Conservation (phyloP, 768 basidiomycete species). For the Erythrobasidium yunnanense region DNA sequence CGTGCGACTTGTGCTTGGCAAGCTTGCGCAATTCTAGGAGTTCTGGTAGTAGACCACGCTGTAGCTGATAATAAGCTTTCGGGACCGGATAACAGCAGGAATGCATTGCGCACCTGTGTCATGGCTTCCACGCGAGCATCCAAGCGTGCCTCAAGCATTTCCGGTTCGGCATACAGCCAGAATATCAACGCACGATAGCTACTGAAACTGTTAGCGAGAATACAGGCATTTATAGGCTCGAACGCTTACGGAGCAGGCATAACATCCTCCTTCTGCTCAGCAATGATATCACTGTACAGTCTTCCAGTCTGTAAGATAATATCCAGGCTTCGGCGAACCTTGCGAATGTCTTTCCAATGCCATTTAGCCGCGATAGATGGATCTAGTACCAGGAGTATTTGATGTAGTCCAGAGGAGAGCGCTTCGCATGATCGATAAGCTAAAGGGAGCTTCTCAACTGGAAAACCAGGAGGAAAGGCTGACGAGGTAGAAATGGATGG, state of each 20-base stretch:
- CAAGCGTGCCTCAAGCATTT: constrained; percentile 55
- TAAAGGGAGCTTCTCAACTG: constrained; percentile 28
- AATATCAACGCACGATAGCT: constrained; percentile 73
- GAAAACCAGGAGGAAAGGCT: constrained; percentile 30
- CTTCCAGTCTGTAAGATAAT: constrained; percentile 63
- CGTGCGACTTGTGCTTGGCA: constrained; percentile 30
- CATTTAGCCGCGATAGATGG: constrained; percentile 64
- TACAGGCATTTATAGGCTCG: neutral
- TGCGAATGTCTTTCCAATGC: constrained; percentile 93
- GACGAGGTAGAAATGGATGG: constrained; percentile 32
- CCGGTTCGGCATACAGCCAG: constrained; percentile 73
- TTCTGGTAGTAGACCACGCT: constrained; percentile 74
- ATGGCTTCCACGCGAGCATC: constrained; percentile 76
- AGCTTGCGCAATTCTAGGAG: constrained; percentile 45
- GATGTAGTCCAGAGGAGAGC: constrained; percentile 46
- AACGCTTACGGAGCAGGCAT: too few species aligned
- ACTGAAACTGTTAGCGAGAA: constrained; percentile 38
- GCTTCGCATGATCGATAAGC: constrained; percentile 16
- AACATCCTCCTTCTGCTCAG: constrained; percentile 53
- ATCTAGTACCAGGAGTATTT: constrained; percentile 59
- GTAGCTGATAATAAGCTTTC: constrained; percentile 2
- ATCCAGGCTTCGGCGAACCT: constrained; percentile 66
- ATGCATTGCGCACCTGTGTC: constrained; percentile 57
- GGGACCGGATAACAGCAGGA: too few species aligned
- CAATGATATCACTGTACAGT: constrained; percentile 57